These are phyloP conservation scores for Balansia obtecta DNA, from an alignment of 2,329 filamentous ascomycete species.

Conservation along the genomic window DNA sequence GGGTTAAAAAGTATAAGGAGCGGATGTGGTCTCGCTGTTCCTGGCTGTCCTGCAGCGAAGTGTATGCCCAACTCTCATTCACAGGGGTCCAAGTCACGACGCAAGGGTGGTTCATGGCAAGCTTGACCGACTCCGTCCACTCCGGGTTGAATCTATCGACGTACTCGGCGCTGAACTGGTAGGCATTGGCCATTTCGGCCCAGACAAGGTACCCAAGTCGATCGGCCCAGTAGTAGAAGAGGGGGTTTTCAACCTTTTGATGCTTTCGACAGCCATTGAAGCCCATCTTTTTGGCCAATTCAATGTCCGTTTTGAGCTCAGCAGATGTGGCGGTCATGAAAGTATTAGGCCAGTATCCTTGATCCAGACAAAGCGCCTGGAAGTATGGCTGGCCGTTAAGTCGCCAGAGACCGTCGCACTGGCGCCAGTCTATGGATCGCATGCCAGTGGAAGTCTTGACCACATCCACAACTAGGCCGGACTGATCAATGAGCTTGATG, in stretches of 20 bases:
- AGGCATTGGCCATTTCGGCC: slow-evolving; percentile 54
- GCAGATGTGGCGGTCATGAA: slow-evolving; percentile 44
- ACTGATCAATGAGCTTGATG: slow-evolving; percentile 36
- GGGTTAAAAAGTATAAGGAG: slow-evolving; percentile 51
- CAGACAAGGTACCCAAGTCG: slow-evolving; percentile 48
- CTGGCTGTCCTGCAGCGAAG: slow-evolving; percentile 39
- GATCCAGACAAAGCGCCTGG: slow-evolving; percentile 47
- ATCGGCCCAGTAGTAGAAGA: slow-evolving; percentile 50
- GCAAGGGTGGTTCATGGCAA: slow-evolving; percentile 54
- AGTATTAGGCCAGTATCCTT: slow-evolving; percentile 51
- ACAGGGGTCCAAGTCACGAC: slow-evolving; percentile 56
- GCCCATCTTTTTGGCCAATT: slow-evolving; percentile 45
- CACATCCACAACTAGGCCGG: slow-evolving; percentile 35
- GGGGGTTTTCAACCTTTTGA: slow-evolving; percentile 50
- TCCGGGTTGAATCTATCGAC: slow-evolving; percentile 49
- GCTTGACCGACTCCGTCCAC: slow-evolving; percentile 48
- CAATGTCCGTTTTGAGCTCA: slow-evolving; percentile 37
- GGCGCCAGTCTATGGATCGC: slow-evolving; percentile 46
- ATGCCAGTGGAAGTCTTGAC: slow-evolving; percentile 49
- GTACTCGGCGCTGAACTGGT: slow-evolving; percentile 47
- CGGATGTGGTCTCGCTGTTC: slow-evolving; percentile 53
- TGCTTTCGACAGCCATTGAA: slow-evolving; percentile 55
- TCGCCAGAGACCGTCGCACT: slow-evolving; percentile 44
- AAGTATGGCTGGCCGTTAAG: slow-evolving; percentile 48
- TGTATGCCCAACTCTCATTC: slow-evolving; percentile 54